Base-by-base conservation (phyloP, 352 stramenopile genomes). In the Aphanomyces euteiches region DNA sequence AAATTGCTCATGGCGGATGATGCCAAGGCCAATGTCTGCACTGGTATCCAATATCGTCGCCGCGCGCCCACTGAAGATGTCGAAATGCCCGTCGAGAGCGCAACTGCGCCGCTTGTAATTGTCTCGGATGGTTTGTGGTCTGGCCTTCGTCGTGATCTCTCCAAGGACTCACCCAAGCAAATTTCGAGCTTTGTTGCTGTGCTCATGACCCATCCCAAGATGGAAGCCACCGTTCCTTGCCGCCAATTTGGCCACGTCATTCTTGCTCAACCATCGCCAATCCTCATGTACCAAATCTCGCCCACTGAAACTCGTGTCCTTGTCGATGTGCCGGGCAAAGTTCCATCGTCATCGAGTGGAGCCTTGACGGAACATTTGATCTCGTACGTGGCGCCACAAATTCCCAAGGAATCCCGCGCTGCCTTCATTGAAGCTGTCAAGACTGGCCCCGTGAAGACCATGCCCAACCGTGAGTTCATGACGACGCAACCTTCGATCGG, bases 111-210 rank as follows among this genome's bases (percentile, higher is more conserved):
- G 40, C 66, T 83, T 8, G 78, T 77, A 17, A 43, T 83, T 5
- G 66, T 80, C 12, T 76, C 74, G 8, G 78, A 83, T 58, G 78
- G 78, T 13, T 72, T 83, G 28, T 83, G 74, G 75, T 81, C 74
- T n/a, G 59, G 63, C 21, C 47, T 75, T 13, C 54, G 71, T 28
- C 54, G 71, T 21, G 43, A 56, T 5, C 38, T 75, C 21, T 79
- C 77, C 43, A 70, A 36, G 4, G 72, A 73, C 47, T 63, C 76
- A 13, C 73, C 76, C 34, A 72, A 74, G 45, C 69, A 70, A 13
- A 69, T 78, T 53, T 82, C 72, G 40, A 79, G 56, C 56, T 84
- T 84, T 50, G 71, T 84, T 15, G 78, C 77, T 10, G 56, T 84
- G 21, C 45, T 82, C 13, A 72, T 84, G 21, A 73, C 59, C 28